Conservation (phyloP, 768 basidiomycete genomes). For the Trametes sanguinea region DNA sequence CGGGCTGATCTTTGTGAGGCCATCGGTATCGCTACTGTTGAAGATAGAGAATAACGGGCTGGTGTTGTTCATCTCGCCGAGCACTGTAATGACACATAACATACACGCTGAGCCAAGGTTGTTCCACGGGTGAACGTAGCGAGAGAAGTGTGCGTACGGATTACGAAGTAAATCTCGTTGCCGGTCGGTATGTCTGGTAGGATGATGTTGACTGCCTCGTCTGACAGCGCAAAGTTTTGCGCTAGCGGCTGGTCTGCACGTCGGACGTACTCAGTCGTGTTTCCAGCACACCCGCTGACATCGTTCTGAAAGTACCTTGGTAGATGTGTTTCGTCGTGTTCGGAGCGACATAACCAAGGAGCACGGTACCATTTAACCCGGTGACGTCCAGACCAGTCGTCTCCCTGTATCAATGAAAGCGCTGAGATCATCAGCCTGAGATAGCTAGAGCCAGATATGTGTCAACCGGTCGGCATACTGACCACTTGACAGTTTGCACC, state of each 20-base stretch:
- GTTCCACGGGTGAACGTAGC: too few relatives aligned
- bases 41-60: neutral
- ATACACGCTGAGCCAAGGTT: too few relatives aligned
- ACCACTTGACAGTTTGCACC: neutral
- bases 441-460: too few relatives aligned
- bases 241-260: neutral
- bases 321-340: neutral
- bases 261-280: neutral
- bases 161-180: neutral
- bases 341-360: neutral
- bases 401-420: neutral
- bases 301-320: neutral
- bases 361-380: neutral
- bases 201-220: neutral
- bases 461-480: neutral
- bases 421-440: neutral
- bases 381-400: neutral
- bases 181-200: neutral
- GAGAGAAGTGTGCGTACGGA: neutral
- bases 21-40: neutral
- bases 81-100: neutral
- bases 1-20: neutral
- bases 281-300: neutral
- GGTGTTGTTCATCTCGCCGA: constrained; percentile 1
- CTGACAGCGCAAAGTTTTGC: neutral